Conservation (phyloP, 139 green algal genomes). For the Tetratostichococcus sp. region DNA sequence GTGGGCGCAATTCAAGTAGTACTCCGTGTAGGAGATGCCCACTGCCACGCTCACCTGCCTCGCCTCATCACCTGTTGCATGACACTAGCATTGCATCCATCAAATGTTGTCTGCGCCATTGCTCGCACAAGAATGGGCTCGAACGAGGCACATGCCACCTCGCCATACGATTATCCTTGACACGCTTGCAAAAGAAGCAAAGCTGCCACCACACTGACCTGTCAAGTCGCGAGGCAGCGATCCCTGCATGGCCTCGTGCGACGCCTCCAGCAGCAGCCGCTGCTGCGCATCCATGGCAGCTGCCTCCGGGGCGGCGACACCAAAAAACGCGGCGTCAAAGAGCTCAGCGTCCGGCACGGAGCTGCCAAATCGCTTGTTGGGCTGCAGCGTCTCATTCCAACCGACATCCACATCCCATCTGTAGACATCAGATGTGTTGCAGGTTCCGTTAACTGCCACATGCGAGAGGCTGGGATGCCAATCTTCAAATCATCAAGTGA, state of each 20-base stretch:
- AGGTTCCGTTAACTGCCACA: too few species aligned
- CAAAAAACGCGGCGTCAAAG: constrained; percentile 74
- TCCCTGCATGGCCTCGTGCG: constrained; percentile 8
- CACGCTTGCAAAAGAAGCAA: not conserved
- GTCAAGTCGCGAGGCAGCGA: not conserved
- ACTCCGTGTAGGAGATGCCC: constrained; percentile 35
- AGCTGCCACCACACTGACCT: not conserved
- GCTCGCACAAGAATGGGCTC: too few species aligned
- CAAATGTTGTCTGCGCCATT: not conserved
- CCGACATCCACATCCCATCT: constrained; percentile 57
- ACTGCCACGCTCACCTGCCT: constrained; percentile 19
- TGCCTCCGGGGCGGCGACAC: constrained; percentile 52
- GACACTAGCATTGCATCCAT: too few species aligned
- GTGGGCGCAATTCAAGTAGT: constrained; percentile 19
- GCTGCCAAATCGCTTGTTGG: constrained; percentile 41
- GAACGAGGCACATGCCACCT: not conserved
- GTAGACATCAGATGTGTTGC: not conserved
- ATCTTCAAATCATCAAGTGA: not conserved
- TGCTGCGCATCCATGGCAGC: constrained; percentile 72
- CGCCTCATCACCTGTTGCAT: not conserved
- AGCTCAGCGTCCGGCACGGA: constrained; percentile 40
- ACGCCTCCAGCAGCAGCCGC: constrained; percentile 60
- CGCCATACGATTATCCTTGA: not conserved
- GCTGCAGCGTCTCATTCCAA: not conserved
- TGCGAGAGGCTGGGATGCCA: not conserved